phyloP scores from a whole-genome alignment of 2,329 filamentous ascomycete species.

The Ophiostoma himal-ulmi region DNA sequence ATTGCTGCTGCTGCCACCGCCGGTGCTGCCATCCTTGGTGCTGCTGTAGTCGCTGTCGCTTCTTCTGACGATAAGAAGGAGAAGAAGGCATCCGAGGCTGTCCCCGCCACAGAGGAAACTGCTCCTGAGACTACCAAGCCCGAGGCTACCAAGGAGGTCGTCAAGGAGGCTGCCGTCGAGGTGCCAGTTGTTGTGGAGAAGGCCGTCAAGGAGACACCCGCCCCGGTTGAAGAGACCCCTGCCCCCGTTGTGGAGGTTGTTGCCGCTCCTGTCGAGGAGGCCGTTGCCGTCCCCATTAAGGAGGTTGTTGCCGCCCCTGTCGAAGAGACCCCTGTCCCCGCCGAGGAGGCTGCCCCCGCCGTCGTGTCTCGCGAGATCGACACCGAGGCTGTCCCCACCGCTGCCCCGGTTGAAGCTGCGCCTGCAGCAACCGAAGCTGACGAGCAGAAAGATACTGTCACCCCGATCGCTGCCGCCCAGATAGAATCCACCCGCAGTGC shows the following conservation, averaged over 20 bases:
- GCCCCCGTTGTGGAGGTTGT: background rate
- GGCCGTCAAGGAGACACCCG: background rate
- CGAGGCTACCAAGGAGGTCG: slow-evolving; percentile 3
- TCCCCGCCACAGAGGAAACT: background rate
- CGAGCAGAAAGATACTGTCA: background rate
- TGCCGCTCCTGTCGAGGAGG: background rate
- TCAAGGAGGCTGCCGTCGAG: background rate
- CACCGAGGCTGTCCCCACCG: background rate
- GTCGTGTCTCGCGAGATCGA: background rate
- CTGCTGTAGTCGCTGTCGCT: background rate
- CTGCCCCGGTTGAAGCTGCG: background rate
- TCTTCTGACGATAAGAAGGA: slow-evolving; percentile 2
- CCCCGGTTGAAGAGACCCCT: background rate
- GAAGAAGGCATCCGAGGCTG: background rate
- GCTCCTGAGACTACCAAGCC: background rate
- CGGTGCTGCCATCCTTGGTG: slow-evolving; percentile 12
- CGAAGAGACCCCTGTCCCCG: background rate
- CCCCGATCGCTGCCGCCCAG: background rate
- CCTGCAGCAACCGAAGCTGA: background rate
- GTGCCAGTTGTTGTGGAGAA: background rate
- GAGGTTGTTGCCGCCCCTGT: background rate
- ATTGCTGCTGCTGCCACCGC: slow-evolving; percentile 2
- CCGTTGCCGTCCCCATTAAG: background rate
- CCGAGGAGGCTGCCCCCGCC: background rate
- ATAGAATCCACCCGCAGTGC: slow-evolving; percentile 9